These are phyloP conservation scores for barrel medic (Medicago truncatula) DNA, from an alignment of 306 rosid species.

Conservation along the genomic window DNA sequence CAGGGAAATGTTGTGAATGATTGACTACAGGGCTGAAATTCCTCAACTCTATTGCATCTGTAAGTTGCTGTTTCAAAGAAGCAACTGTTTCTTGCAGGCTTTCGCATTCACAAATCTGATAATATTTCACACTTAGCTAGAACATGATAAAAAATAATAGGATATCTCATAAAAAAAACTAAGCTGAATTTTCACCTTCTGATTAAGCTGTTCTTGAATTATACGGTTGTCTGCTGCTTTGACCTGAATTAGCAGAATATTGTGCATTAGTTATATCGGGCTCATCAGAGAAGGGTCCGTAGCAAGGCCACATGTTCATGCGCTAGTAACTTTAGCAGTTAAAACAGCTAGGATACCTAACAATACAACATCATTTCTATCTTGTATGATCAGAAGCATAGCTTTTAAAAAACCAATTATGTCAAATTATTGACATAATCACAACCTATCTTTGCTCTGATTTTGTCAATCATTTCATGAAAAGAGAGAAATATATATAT, in stretches of 20 bases:
- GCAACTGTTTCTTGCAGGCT: slow-evolving; percentile 71
- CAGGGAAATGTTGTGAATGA: slow-evolving; percentile 47
- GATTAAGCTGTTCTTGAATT: slow-evolving; percentile 91
- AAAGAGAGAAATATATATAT: too few relatives aligned
- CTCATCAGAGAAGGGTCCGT: slow-evolving; percentile 12
- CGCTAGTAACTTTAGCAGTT: slow-evolving; percentile 25
- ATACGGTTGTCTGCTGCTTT: slow-evolving; percentile 92
- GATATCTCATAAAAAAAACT: slow-evolving; percentile 11
- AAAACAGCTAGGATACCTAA: slow-evolving; percentile 34
- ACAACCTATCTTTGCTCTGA: slow-evolving; percentile 24
- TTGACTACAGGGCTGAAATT: slow-evolving; percentile 51
- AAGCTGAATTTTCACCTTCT: slow-evolving; percentile 63
- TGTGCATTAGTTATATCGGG: slow-evolving; percentile 30
- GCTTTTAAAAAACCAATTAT: slow-evolving; percentile 32
- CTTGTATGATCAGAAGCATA: slow-evolving; percentile 37
- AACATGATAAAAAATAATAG: slow-evolving; percentile 20
- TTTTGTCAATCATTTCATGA: neutral
- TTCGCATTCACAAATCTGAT: slow-evolving; percentile 80
- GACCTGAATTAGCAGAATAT: slow-evolving; percentile 65
- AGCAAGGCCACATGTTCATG: slow-evolving; percentile 36
- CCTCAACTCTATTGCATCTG: slow-evolving; percentile 64
- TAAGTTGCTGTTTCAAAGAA: slow-evolving; percentile 82
- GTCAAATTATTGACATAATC: slow-evolving; percentile 28
- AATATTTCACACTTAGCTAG: slow-evolving; percentile 38
- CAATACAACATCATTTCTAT: slow-evolving; percentile 19